Evolutionary conservation across 345 rosid genomes (phyloP).

Genomic region (Populus euphratica): DNA sequence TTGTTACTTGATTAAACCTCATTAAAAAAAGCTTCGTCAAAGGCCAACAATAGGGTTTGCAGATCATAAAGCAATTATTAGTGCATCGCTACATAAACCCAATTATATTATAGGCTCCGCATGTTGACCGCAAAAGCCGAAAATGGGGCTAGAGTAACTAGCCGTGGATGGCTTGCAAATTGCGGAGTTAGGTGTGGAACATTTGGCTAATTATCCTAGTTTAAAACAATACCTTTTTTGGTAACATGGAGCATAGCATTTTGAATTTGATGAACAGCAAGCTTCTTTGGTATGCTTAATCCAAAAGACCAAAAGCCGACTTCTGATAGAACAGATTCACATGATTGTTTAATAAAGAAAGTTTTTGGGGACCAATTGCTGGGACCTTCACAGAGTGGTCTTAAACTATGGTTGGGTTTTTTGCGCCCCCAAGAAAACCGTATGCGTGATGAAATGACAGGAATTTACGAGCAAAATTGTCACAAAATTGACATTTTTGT

Average conservation of each 20-base stretch:
- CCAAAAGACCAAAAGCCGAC: background rate
- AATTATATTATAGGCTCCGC: background rate
- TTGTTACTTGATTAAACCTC: background rate
- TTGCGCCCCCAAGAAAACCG: background rate
- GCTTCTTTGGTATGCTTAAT: too few species aligned
- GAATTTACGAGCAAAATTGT: background rate
- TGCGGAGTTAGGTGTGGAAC: background rate
- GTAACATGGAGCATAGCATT: background rate
- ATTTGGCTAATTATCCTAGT: background rate
- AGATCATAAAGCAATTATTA: background rate
- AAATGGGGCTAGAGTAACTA: background rate
- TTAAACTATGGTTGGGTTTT: background rate
- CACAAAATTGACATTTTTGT: background rate
- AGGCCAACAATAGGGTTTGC: background rate
- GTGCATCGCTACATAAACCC: background rate
- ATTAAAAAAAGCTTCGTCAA: too few species aligned
- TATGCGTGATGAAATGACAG: background rate
- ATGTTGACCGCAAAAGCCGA: background rate
- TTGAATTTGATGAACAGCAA: background rate
- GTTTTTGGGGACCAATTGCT: background rate
- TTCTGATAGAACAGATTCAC: background rate
- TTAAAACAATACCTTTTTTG: background rate
- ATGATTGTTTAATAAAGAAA: background rate
- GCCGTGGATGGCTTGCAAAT: background rate
- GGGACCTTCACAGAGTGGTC: background rate